Percentiles rank a stretch among this genome's conserved stretches.
phyloP scores from a whole-genome alignment of 2,329 filamentous ascomycete species.

The Penicillium sp. region DNA sequence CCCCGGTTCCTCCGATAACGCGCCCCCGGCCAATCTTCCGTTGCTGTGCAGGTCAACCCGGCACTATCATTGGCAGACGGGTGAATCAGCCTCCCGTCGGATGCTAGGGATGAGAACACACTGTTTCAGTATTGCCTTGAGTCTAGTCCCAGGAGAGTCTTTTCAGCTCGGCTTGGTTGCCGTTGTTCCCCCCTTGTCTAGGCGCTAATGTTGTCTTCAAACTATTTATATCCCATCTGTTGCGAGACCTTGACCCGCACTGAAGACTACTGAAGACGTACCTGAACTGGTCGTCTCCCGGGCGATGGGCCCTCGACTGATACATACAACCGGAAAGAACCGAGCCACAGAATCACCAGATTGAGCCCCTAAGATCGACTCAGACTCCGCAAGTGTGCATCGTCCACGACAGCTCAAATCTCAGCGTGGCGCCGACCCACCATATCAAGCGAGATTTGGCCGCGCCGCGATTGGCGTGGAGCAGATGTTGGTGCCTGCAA shows the following conservation, averaged over 20 bases:
- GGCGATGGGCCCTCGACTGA: not conserved
- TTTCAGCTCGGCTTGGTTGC: not conserved
- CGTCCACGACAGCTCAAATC: not conserved
- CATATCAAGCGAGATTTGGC: constrained; percentile 23
- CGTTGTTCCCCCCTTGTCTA: not conserved
- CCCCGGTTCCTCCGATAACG: not conserved
- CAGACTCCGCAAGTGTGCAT: too few species aligned
- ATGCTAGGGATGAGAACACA: not conserved
- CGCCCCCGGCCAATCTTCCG: not conserved
- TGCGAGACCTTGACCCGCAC: constrained; percentile 7
- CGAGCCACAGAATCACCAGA: too few species aligned
- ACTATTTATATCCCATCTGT: constrained; percentile 26
- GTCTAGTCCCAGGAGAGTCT: not conserved
- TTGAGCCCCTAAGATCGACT: too few species aligned
- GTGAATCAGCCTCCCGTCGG: not conserved
- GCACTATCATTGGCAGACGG: not conserved
- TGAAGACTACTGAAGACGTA: not conserved
- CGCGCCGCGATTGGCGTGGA: constrained; percentile 10
- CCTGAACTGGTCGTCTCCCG: constrained; percentile 12
- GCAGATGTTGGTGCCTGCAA: constrained; percentile 21
- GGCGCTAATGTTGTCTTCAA: constrained; percentile 14
- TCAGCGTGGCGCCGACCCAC: constrained; percentile 25
- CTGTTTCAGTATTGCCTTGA: not conserved
- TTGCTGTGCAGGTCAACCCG: not conserved
- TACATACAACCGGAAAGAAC: too few species aligned